Base-by-base conservation (phyloP, 140 eudicot species). In the Flaveria floridana region DNA sequence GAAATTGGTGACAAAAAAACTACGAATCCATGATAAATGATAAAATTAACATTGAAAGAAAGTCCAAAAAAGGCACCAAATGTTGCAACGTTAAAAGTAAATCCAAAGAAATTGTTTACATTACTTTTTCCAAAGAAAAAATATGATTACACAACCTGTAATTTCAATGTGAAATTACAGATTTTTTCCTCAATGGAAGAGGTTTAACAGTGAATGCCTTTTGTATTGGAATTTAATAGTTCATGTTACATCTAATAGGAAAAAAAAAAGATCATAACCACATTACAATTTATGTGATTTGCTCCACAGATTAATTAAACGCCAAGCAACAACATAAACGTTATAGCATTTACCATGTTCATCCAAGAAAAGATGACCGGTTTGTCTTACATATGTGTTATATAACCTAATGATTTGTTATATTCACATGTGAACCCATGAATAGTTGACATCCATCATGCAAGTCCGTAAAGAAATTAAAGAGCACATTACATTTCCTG, bases 231-330 rank as follows among this genome's bases (percentile, higher is more conserved):
- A 65, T n/a, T 14, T 52, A 2, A 71, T 52, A 28, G 51, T 74
- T 37, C 25, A 65, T 63, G 46, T 63, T 7, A 63, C 1, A 28
- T 63, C 46, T 63, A 11, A 48, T 13, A 0, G 2, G 15, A 48
- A n/a, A 53, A 52, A 15, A 53, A 53, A 53, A 5, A 53, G 61
- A 53, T 16, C 55, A 20, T 25, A 25, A 61, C 42, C 67, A 25
- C 2, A 28, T 28, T 63, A 63, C 4, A 4, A 63, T 28, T 30
- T 30, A 21, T 15, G 21, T 30, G 7, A 63, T 30, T 63, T 63
- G 39, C 68, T 30, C 47, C 15, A 15, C 69, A 63, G 69, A 63
- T 63, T 28, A 28, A 14, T 61, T 63, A 63, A n/a, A 63, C 30
- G 47, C 47, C 30, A 30, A 63, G 20, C 67, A 63, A 30, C 23